Evolutionary conservation across 129 eudicot genomes (phyloP), one percentile per base, ranked within the genome.

Genomic region (Lonicera japonica): DNA sequence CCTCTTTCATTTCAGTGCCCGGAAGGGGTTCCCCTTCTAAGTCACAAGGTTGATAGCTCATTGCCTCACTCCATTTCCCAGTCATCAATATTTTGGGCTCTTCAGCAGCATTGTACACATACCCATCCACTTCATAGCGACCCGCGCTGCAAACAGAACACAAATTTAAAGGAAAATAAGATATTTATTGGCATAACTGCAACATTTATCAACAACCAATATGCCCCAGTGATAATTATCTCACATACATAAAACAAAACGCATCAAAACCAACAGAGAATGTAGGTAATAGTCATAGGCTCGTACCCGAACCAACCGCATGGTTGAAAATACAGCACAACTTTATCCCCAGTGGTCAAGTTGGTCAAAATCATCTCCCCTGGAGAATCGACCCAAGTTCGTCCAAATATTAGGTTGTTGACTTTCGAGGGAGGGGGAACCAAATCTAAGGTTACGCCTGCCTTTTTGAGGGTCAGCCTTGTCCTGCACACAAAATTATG

Each of bases 291-390:
- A 61, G 52, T 13, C 14, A 6, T 5, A 18, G 23, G 9, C 18
- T 45, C 74, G 38, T 79, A 92, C 98, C 98, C 96, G 40, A 92
- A 92, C 98, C 98, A 92, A 39, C 98, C 98, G 62, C 98, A 92
- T 13, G 96, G 96, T 77, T 92, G 98, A 75, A 92, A 92, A 74
- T 87, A 85, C 5, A 92, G 76, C 13, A 92, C 96, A 38, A 85
- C 98, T 75, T 92, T 92, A 66, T 92, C 98, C 65, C 96, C 98
- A 21, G 98, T 92, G 17, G 98, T 87, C 69, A 80, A 60, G 68
- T 92, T 92, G 60, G 95, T 80, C 89, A 92, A 58, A 60, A 92
- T 61, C 98, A 92, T 85, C 67, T 92, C 98, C 56, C 98, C 98
- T 8, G 98, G 96, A 43, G 90, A 84, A 64, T 92, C 98, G 50